Percentiles rank a stretch among this genome's conserved stretches.
Conservation (phyloP, 805 yeast genomes). For the Barnettozyma wickerhamii region DNA sequence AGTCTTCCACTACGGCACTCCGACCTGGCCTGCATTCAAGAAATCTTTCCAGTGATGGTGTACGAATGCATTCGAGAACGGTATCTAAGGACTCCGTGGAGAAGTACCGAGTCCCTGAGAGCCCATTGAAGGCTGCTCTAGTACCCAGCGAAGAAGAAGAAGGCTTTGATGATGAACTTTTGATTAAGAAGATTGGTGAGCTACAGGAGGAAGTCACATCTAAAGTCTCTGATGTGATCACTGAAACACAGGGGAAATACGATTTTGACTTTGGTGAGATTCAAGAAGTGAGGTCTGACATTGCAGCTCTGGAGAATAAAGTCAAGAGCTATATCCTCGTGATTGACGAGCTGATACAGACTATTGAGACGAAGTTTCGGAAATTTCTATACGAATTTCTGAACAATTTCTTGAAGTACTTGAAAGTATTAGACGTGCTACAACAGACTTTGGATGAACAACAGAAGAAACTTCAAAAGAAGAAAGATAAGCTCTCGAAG, state of each 20-base stretch:
- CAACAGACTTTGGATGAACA: not conserved
- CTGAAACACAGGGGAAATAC: conserved; percentile 3
- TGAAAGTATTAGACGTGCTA: conserved; percentile 3
- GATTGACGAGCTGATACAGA: not conserved
- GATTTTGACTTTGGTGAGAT: conserved; percentile 1
- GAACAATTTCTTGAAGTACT: conserved; percentile 2
- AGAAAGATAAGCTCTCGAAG: not conserved
- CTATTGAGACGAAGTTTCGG: not conserved
- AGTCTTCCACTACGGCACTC: not conserved
- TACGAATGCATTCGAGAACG: not conserved
- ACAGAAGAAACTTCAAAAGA: not conserved
- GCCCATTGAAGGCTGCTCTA: no score
- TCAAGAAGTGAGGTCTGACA: not conserved
- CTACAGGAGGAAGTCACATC: not conserved
- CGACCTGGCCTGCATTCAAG: not conserved
- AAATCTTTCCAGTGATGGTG: not conserved
- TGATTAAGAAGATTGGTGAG: not conserved
- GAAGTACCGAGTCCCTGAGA: not conserved
- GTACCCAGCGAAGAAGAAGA: no score
- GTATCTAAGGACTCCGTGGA: not conserved
- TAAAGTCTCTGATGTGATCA: not conserved
- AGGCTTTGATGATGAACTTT: not conserved
- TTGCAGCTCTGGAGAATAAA: not conserved
- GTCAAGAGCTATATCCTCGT: not conserved
- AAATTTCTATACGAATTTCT: conserved; percentile 2